Conservation (phyloP, 116 monocot species). For the Zostera marina region DNA sequence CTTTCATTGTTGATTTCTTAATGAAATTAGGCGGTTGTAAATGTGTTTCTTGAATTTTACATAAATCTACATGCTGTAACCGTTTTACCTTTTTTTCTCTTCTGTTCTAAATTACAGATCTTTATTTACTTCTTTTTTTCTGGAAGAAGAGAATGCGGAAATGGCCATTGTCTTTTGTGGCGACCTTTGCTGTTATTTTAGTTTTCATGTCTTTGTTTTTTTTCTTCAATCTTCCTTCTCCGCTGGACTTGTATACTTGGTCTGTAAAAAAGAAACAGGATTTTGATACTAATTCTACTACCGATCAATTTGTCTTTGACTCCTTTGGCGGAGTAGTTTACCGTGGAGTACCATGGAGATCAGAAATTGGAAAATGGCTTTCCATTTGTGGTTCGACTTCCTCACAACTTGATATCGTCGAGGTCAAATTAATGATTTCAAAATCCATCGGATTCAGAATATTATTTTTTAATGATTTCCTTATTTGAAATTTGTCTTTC, state of each 20-base stretch:
- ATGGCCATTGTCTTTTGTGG: constrained; percentile 12
- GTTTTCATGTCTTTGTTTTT: constrained; percentile 12
- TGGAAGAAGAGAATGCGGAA: constrained; percentile 1
- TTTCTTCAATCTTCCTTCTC: constrained; percentile 16
- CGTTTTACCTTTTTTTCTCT: neutral
- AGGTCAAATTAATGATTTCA: constrained; percentile 14
- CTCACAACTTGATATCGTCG: constrained; percentile 15
- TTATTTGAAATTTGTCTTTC: neutral
- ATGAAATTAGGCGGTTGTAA: neutral
- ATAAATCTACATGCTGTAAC: neutral
- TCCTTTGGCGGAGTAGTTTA: constrained; percentile 34
- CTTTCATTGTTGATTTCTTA: neutral
- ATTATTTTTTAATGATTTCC: neutral
- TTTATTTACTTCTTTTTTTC: neutral
- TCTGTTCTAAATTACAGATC: neutral
- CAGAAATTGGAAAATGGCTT: constrained; percentile 51
- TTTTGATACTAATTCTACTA: neutral
- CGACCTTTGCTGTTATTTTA: constrained; percentile 9
- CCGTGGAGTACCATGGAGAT: constrained; percentile 46
- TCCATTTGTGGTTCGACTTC: constrained; percentile 24
- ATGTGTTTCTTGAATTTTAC: neutral
- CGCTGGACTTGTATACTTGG: constrained; percentile 8
- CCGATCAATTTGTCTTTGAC: constrained; percentile 19
- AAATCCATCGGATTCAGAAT: neutral
- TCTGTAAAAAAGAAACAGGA: neutral